phyloP scores from a whole-genome alignment of 148 eudicot genomes.

The Simmondsia chinensis region DNA sequence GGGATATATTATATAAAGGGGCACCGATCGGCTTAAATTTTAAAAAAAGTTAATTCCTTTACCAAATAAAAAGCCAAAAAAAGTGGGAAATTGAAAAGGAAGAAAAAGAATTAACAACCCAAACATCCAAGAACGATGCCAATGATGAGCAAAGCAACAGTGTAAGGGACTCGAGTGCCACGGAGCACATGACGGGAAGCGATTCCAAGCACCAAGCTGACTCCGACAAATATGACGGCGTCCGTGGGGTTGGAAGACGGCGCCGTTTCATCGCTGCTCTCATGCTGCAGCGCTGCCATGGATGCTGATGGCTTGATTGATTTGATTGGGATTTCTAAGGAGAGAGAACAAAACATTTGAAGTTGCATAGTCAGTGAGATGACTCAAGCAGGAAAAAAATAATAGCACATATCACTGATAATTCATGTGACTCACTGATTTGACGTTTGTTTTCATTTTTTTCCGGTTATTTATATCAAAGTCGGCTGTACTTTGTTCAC shows the following conservation, averaged over 20 bases:
- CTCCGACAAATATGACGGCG: slow-evolving; percentile 76
- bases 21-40: not conserved
- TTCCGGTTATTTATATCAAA: too few species aligned
- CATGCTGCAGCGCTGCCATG: too few species aligned
- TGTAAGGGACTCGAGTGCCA: slow-evolving; percentile 81
- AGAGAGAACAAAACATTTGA: too few species aligned
- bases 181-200: slow-evolving; percentile 70
- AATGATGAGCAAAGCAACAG: slow-evolving; percentile 75
- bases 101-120: slow-evolving; percentile 23
- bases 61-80: not conserved
- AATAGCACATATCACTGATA: too few species aligned
- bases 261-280: too few species aligned
- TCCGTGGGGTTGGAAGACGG: slow-evolving; percentile 42
- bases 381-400: too few species aligned
- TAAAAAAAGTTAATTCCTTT: not conserved
- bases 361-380: too few species aligned
- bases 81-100: not conserved
- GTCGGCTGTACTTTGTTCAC: too few species aligned
- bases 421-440: too few species aligned
- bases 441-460: too few species aligned
- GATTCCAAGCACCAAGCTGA: slow-evolving; percentile 63
- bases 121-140: slow-evolving; percentile 74
- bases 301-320: too few species aligned
- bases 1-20: not conserved
- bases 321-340: too few species aligned